Conservation (phyloP, 257 asterid genomes). For the Osmanthus fragrans region DNA sequence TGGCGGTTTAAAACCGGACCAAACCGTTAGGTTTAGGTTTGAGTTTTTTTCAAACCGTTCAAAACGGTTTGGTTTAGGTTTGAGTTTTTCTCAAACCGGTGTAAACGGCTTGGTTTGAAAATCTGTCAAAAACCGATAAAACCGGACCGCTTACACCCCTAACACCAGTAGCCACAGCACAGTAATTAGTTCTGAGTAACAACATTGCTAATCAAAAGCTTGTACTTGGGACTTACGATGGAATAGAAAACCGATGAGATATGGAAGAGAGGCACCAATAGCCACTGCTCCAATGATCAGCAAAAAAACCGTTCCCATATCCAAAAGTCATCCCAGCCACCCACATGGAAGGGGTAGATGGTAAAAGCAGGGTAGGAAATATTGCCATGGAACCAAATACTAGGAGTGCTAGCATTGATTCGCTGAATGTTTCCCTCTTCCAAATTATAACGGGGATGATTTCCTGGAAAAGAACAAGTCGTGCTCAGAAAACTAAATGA, state of each 20-base stretch:
- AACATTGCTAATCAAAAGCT: neutral
- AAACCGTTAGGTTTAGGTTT: too few relatives aligned
- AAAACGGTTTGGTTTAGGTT: too few relatives aligned
- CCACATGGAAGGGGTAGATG: constrained; percentile 92
- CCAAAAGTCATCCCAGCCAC: constrained; percentile 92
- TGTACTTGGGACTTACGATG: constrained; percentile 74
- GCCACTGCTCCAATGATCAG: constrained; percentile 57
- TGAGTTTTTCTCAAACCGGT: too few relatives aligned
- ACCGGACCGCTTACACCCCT: too few relatives aligned
- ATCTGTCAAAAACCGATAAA: too few relatives aligned
- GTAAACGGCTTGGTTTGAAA: too few relatives aligned
- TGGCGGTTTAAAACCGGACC: too few relatives aligned
- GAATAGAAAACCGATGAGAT: constrained; percentile 77
- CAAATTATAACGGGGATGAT: constrained; percentile 69
- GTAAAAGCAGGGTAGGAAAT: constrained; percentile 64
- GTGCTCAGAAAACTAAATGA: neutral
- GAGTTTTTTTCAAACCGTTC: too few relatives aligned
- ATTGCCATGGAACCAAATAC: constrained; percentile 65
- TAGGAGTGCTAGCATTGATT: constrained; percentile 53
- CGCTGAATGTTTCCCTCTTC: constrained; percentile 72
- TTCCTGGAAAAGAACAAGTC: constrained; percentile 42
- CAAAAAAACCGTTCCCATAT: constrained; percentile 71
- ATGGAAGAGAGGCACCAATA: constrained; percentile 83
- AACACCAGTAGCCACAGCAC: constrained; percentile 90
- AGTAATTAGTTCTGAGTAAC: constrained; percentile 39